Percentiles rank a stretch among this genome's conserved stretches.
phyloP scores from a whole-genome alignment of 441 rosid species.

The Populus hybrid region DNA sequence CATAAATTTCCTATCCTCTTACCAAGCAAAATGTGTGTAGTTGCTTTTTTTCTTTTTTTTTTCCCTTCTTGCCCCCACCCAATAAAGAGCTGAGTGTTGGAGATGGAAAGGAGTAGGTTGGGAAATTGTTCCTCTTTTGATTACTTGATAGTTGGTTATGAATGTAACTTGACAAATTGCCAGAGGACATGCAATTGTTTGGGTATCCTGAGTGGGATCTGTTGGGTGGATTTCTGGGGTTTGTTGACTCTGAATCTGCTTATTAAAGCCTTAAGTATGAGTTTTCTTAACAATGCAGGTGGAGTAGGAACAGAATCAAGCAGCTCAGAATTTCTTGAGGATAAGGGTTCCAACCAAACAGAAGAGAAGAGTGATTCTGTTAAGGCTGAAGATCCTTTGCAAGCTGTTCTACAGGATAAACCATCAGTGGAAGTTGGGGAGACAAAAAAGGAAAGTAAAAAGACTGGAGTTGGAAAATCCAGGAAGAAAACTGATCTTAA shows the following conservation, averaged over 20 bases:
- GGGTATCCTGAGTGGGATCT: background rate
- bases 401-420: conserved; percentile 18
- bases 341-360: conserved; percentile 26
- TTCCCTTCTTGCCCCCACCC: background rate
- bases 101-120: background rate
- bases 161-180: background rate
- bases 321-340: conserved; percentile 27
- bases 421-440: conserved; percentile 20
- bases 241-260: background rate
- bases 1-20: background rate
- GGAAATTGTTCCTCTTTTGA: background rate
- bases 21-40: background rate
- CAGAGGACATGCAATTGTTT: background rate
- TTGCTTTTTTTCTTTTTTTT: background rate
- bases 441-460: conserved; percentile 30
- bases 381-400: conserved; percentile 23
- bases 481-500: conserved; percentile 36
- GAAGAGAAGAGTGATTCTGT: conserved; percentile 31
- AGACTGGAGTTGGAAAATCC: conserved; percentile 25
- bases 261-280: background rate
- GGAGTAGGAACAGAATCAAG: conserved; percentile 22
- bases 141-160: conserved; percentile 2
- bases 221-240: background rate
- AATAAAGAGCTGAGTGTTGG: background rate
- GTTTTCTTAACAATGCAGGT: conserved; percentile 33